Conservation (phyloP, 2,329 filamentous ascomycete species). For the Exophiala spinifera region DNA sequence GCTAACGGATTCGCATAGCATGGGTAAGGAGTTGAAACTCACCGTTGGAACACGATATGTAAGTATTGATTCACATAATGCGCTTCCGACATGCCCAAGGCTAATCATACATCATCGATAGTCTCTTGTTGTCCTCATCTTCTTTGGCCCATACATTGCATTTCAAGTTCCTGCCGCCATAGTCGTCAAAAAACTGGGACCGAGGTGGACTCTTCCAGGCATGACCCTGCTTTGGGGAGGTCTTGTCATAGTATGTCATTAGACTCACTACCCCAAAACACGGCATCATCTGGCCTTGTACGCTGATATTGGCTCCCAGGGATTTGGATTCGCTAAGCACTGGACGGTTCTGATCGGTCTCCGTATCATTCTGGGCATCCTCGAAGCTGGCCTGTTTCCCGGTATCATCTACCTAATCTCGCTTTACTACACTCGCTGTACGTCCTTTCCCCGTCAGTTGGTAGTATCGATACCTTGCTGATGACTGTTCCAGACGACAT, state of each 20-base stretch:
- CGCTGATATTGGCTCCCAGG: too few relatives aligned
- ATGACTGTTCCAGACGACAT: conserved; percentile 30
- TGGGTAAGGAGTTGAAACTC: background rate
- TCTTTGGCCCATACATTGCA: conserved; percentile 68
- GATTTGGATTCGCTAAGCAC: conserved; percentile 30
- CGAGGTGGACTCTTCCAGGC: conserved; percentile 29
- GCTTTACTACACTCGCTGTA: conserved; percentile 10
- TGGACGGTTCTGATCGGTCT: conserved; percentile 28
- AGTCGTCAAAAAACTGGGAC: conserved; percentile 62
- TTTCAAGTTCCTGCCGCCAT: conserved; percentile 70
- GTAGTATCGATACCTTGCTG: background rate
- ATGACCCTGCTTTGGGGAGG: conserved; percentile 40
- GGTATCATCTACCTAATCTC: conserved; percentile 17
- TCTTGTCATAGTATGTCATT: conserved; percentile 34
- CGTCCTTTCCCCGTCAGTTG: background rate
- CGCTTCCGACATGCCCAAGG: background rate
- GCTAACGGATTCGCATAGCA: conserved; percentile 31
- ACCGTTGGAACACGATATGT: conserved; percentile 5
- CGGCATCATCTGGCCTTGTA: too few relatives aligned
- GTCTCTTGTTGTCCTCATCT: conserved; percentile 61
- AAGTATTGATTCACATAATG: background rate
- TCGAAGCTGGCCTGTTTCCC: conserved; percentile 48
- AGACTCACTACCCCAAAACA: too few relatives aligned
- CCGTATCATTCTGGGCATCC: conserved; percentile 53
- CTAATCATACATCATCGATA: too few relatives aligned